phyloP scores from a whole-genome alignment of 1,284 basidiomycete species.

The Chondrostereum purpureum region DNA sequence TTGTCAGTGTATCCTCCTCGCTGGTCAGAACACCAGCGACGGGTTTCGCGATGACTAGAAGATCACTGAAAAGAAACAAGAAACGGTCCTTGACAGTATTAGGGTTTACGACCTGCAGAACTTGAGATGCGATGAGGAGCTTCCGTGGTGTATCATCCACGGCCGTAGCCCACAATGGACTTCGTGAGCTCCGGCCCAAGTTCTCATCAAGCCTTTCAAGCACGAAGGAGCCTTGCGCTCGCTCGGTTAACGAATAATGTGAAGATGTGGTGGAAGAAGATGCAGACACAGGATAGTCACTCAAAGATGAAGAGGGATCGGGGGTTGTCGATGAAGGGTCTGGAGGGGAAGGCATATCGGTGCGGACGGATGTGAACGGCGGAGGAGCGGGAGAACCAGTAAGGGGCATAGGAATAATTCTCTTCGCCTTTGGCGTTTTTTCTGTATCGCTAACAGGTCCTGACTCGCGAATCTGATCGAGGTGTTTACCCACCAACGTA shows the following conservation, averaged over 20 bases:
- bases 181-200: constrained; percentile 52
- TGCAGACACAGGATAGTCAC: constrained; percentile 51
- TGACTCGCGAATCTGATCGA: constrained; percentile 7
- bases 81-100: constrained; percentile 95
- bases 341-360: constrained; percentile 41
- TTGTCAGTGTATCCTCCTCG: constrained; percentile 44
- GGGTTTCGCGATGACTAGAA: constrained; percentile 83
- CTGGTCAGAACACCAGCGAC: constrained; percentile 57
- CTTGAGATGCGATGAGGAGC: constrained; percentile 77
- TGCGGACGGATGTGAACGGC: constrained; percentile 18
- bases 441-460: constrained; percentile 23
- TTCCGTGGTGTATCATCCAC: constrained; percentile 85
- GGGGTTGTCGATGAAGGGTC: constrained; percentile 64
- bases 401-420: constrained; percentile 20
- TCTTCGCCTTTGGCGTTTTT: constrained; percentile 34
- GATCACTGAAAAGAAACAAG: constrained; percentile 92
- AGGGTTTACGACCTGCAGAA: constrained; percentile 89
- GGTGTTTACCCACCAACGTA: constrained; percentile 25
- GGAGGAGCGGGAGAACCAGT: constrained; percentile 22
- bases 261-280: constrained; percentile 46
- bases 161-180: constrained; percentile 53
- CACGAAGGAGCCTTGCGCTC: constrained; percentile 33
- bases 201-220: constrained; percentile 67
- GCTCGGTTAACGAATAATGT: constrained; percentile 29
- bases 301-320: constrained; percentile 61